phyloP scores from a whole-genome alignment of 2,329 filamentous ascomycete genomes.

The Aspergillus melleus region DNA sequence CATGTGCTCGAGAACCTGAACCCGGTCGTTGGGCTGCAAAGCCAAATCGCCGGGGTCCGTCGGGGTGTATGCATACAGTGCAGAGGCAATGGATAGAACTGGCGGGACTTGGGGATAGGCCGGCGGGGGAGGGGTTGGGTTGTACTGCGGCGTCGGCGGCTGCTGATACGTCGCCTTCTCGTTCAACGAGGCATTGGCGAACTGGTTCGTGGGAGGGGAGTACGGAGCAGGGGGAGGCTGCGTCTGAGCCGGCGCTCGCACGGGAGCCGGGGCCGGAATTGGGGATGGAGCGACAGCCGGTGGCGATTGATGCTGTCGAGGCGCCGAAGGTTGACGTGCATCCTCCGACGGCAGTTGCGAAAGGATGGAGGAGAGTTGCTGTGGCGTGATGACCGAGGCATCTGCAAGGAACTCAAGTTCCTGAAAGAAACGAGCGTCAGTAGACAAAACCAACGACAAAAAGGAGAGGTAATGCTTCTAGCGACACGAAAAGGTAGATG shows the following conservation, averaged over 20 bases:
- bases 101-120: conserved; percentile 52
- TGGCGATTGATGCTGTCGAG: conserved; percentile 25
- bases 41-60: conserved; percentile 79
- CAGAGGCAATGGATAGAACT: conserved; percentile 71
- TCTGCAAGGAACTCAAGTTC: conserved; percentile 90
- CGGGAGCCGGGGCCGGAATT: conserved; percentile 32
- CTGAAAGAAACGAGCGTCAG: conserved; percentile 47
- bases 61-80: conserved; percentile 80
- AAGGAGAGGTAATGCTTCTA: neutral
- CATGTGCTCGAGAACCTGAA: conserved; percentile 87
- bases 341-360: conserved; percentile 65
- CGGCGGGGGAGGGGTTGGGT: conserved; percentile 53
- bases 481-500: neutral
- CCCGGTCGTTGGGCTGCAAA: conserved; percentile 75
- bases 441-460: neutral
- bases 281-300: conserved; percentile 21
- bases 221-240: conserved; percentile 34
- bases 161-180: conserved; percentile 41
- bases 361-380: conserved; percentile 73
- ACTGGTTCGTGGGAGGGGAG: conserved; percentile 40
- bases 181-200: conserved; percentile 40
- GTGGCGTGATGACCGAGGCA: conserved; percentile 72
- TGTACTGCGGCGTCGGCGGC: conserved; percentile 37
- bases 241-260: neutral
- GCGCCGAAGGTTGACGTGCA: conserved; percentile 19